Evolutionary conservation across 2,329 filamentous ascomycete species (phyloP).

Genomic region (Myriosclerotinia scirpicola): DNA sequence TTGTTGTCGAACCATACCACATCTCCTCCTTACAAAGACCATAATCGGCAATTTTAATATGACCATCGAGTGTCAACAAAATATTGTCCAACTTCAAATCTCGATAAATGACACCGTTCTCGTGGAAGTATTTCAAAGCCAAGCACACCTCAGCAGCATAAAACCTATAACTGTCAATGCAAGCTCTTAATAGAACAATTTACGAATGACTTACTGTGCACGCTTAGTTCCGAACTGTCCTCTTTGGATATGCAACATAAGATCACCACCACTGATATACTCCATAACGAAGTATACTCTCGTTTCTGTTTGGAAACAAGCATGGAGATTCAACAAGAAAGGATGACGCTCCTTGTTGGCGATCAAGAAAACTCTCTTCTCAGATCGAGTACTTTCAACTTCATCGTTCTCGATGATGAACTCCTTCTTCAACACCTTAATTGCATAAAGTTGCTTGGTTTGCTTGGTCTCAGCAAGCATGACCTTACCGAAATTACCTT

Average conservation of each 20-base stretch:
- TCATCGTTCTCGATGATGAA: slow-evolving; percentile 99
- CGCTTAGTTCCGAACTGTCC: slow-evolving; percentile 94
- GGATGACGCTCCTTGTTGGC: slow-evolving; percentile 97
- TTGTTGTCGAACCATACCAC: slow-evolving; percentile 97
- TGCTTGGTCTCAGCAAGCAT: slow-evolving; percentile 98
- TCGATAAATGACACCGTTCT: slow-evolving; percentile 97
- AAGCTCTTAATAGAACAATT: slow-evolving; percentile 29
- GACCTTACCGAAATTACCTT: slow-evolving; percentile 99
- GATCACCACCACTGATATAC: slow-evolving; percentile 95
- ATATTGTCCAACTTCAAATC: slow-evolving; percentile 85
- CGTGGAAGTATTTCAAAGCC: slow-evolving; percentile 98
- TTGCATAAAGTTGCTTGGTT: slow-evolving; percentile 88
- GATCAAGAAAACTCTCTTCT: slow-evolving; percentile 95
- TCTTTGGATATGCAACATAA: slow-evolving; percentile 98
- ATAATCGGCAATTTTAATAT: slow-evolving; percentile 98
- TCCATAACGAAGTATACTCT: slow-evolving; percentile 99
- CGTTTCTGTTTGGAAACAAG: slow-evolving; percentile 98
- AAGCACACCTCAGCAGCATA: slow-evolving; percentile 97
- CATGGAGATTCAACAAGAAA: slow-evolving; percentile 91
- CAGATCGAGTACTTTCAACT: slow-evolving; percentile 94
- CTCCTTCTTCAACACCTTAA: slow-evolving; percentile 99
- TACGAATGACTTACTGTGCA: slow-evolving; percentile 69
- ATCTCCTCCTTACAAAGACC: slow-evolving; percentile 99
- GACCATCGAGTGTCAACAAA: slow-evolving; percentile 87
- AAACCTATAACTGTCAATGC: slow-evolving; percentile 57